Base-by-base conservation (phyloP, 768 basidiomycete species). In the Amanita jacksonii region DNA sequence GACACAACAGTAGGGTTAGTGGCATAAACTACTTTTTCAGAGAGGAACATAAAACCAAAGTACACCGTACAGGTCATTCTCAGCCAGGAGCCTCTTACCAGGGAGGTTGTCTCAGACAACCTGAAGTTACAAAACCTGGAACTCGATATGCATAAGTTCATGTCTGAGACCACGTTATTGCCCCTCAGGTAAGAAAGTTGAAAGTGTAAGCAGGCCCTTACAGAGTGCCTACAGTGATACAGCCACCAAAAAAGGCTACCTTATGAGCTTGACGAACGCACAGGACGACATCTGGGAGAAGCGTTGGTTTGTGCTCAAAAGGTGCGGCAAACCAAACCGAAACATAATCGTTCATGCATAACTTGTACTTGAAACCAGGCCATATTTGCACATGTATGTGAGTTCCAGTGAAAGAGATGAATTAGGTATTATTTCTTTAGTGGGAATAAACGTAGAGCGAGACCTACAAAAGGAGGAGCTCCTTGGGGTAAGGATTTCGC, bases 401-500 rank as follows among this genome's bases (percentile, higher is more conserved):
- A 79, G 80, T 50, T 85, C 85, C 5, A 81, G 79, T 51, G 90
- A 96, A 59, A 59, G 84, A 8, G 86, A 92, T 51, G 91, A 96
- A 60, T 67, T 79, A 10, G 82, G 81, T 10, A 67, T 93, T 42
- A 79, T 97, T 56, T 89, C 85, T 59, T 72, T 97, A 42, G 73
- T 68, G 31, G 85, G 85, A 24, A 88, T 90, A 34, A 89, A 85
- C 54, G 77, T 96, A 13, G 87, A 89, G 57, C 77, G 76, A 53
- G 89, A 87, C 57, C 77, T 86, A 30, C 82, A 85, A 51, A 91
- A 97, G 61, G 91, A 92, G 61, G 65, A 65, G n/a, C 69, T 96
- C 24, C 73, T 92, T 24, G 89, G 85, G 54, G 92, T 91, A 59
- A 62, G 87, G 70, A 36, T 38, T 52, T 38, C 8, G 15, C 41